phyloP scores from a whole-genome alignment of 345 rosid genomes.

The Mallotus nudiflorus region DNA sequence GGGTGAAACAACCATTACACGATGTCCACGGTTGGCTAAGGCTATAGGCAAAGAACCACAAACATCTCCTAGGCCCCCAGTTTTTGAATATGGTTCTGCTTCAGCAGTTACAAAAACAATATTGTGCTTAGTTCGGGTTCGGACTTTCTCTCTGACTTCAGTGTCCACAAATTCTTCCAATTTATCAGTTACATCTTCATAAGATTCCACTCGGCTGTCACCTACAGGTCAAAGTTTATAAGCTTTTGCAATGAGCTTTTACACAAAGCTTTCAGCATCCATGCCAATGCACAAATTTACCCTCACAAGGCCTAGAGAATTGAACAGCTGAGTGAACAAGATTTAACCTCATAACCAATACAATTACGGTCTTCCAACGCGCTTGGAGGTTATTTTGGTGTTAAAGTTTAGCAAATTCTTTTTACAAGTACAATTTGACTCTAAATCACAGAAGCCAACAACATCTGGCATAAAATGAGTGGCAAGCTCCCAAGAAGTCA shows the following conservation, averaged over 20 bases:
- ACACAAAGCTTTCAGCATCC: neutral
- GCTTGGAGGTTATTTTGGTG: neutral
- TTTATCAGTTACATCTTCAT: conserved; percentile 21
- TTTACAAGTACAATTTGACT: neutral
- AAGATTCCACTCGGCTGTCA: conserved; percentile 30
- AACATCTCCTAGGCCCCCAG: conserved; percentile 96
- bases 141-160: conserved; percentile 28
- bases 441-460: neutral
- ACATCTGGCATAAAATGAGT: neutral
- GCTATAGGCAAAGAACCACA: conserved; percentile 93
- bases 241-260: conserved; percentile 8
- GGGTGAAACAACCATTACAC: conserved; percentile 95
- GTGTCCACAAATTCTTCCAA: conserved; percentile 37
- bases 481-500: neutral
- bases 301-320: neutral
- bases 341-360: too few species aligned
- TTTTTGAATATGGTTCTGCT: conserved; percentile 96
- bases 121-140: conserved; percentile 43
- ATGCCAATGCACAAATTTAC: too few species aligned
- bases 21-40: conserved; percentile 75
- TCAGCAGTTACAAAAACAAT: conserved; percentile 85
- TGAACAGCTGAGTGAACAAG: too few species aligned
- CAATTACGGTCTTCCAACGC: neutral
- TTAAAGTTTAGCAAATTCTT: neutral
- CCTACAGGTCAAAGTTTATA: conserved; percentile 36